phyloP scores from a whole-genome alignment of 2,329 filamentous ascomycete species.

The Arthrobotrys musiformis region DNA sequence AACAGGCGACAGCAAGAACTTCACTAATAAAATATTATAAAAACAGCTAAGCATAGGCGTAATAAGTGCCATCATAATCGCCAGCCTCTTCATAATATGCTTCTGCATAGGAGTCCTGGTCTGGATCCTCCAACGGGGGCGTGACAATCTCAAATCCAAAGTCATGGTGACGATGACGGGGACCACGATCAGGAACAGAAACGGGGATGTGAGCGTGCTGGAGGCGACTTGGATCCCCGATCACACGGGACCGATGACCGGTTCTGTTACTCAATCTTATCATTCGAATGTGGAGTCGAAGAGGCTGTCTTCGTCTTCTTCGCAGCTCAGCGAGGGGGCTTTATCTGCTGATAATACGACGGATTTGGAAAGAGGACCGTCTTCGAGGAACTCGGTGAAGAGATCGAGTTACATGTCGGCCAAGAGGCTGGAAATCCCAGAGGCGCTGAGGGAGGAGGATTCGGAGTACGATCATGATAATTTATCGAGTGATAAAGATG shows the following conservation, averaged over 20 bases:
- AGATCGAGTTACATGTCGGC: conserved; percentile 38
- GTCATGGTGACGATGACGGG: conserved; percentile 47
- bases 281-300: too few relatives aligned
- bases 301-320: background rate
- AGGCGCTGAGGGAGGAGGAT: conserved; percentile 25
- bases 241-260: too few relatives aligned
- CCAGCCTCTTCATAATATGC: conserved; percentile 12
- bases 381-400: conserved; percentile 3
- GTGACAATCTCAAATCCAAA: conserved; percentile 4
- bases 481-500: conserved; percentile 1
- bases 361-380: background rate
- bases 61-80: conserved; percentile 38
- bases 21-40: background rate
- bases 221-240: conserved; percentile 25
- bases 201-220: conserved; percentile 10
- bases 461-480: conserved; percentile 13
- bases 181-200: conserved; percentile 23
- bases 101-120: conserved; percentile 19
- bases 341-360: too few relatives aligned
- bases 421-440: conserved; percentile 41
- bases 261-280: too few relatives aligned
- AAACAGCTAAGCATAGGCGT: conserved; percentile 22
- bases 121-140: conserved; percentile 12
- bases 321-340: too few relatives aligned
- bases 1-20: background rate